Base-by-base conservation (phyloP, 257 asterid species). In the Petunia axillaris region DNA sequence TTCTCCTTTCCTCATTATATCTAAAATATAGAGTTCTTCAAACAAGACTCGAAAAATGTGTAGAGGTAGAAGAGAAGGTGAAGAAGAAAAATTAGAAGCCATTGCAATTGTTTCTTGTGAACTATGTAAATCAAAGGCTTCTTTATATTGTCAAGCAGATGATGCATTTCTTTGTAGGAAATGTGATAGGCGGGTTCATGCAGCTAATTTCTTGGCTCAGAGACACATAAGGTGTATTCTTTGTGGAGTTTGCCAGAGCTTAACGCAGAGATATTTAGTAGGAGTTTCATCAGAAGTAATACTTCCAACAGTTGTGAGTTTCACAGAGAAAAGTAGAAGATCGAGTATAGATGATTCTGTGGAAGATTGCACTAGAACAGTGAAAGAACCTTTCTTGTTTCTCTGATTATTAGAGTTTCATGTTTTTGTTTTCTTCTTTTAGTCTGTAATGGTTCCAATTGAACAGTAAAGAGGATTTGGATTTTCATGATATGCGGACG, bases 131-230 rank as follows among this genome's bases (percentile, higher is more conserved):
- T 79, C 85, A 58, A 77, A 60, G 25, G 92, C 92, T 11, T 53
- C 77, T 9, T 67, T 85, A 14, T 87, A 84, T 75, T 89, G 92
- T 85, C 83, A 80, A 64, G 90, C 90, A 36, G 92, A 89, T 81
- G 84, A 77, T 70, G 92, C 90, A 10, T 87, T 85, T 82, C 84
- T 89, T n/a, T 89, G 92, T 84, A 63, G 71, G 74, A 85, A 89
- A 85, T 89, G 92, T 70, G 92, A 89, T 68, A 76, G 75, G 16
- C 79, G 82, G 85, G 90, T 89, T 2, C 90, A 87, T 46, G 77
- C 75, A 38, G 90, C 92, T 4, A 89, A 89, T 77, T 85, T 89
- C 74, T 81, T 89, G 76, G 89, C 90, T 3, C 82, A 77, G 25
- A 84, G 90, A 79, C 90, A 87, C 41, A 82, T 89, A 16, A 62